Conservation (phyloP, 78 protist genomes). For the Dictyostelium firmibasis region DNA sequence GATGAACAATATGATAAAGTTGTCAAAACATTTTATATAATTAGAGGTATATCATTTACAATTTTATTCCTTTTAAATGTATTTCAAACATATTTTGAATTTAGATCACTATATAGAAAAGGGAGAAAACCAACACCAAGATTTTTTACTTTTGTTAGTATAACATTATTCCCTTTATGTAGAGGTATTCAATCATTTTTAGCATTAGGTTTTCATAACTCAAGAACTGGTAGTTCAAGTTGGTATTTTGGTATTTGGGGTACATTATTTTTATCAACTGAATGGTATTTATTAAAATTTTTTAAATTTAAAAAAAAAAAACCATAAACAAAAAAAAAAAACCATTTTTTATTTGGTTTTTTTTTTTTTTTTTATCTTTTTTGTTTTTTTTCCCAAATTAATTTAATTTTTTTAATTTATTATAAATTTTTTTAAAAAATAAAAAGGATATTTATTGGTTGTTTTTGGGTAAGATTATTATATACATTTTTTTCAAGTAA, state of each 20-base stretch:
- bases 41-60: background rate
- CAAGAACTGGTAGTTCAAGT: background rate
- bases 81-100: slow-evolving; percentile 35
- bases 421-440: background rate
- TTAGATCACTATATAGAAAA: background rate
- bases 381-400: background rate
- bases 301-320: background rate
- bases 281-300: background rate
- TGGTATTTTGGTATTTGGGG: background rate
- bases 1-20: slow-evolving; percentile 10
- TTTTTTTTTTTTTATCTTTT: too few relatives aligned
- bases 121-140: slow-evolving; percentile 18
- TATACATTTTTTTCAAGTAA: slow-evolving; percentile 58
- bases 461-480: slow-evolving; percentile 55
- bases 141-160: slow-evolving; percentile 28
- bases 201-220: background rate
- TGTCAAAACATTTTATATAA: background rate
- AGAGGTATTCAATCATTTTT: background rate
- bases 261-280: slow-evolving; percentile 33
- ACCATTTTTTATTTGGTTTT: background rate
- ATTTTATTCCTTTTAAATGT: slow-evolving; percentile 4
- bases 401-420: background rate
- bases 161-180: slow-evolving; percentile 57
- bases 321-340: background rate
- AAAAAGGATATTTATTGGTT: slow-evolving; percentile 57